Percentiles rank a stretch among this genome's conserved stretches.
These are phyloP conservation scores for Russula foetens DNA, from an alignment of 768 basidiomycete species.

Conservation along the genomic window DNA sequence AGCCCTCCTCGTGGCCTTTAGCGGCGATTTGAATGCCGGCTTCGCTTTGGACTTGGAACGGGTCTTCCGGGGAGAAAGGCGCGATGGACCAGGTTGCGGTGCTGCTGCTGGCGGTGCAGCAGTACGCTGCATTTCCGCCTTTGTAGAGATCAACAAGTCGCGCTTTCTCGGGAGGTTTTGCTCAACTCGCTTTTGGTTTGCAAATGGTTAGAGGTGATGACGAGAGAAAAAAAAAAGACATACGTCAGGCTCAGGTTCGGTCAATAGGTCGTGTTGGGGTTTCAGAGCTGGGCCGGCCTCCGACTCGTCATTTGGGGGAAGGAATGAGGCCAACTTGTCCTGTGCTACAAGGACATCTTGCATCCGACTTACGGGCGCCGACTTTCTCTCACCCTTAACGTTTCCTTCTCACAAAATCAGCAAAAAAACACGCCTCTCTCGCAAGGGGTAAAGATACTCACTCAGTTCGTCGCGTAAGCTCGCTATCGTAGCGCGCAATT, in stretches of 20 bases:
- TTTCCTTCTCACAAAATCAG: constrained; percentile 2
- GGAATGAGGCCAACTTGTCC: not conserved
- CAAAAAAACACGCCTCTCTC: no score
- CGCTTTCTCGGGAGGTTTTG: not conserved
- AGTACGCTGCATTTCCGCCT: not conserved
- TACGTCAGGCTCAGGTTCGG: not conserved
- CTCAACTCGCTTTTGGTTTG: not conserved
- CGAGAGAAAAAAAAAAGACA: not conserved
- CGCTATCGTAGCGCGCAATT: constrained; percentile 42
- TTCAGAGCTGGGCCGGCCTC: constrained; percentile 22
- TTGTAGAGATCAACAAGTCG: not conserved
- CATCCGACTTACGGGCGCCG: constrained; percentile 25
- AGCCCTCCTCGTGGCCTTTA: constrained; percentile 19
- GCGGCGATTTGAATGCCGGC: not conserved
- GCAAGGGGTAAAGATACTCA: constrained; percentile 24
- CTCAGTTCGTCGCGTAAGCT: constrained; percentile 52
- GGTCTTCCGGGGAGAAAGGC: constrained; percentile 7
- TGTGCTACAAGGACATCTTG: not conserved
- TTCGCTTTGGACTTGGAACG: constrained; percentile 14
- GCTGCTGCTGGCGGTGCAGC: not conserved
- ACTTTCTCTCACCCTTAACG: constrained; percentile 40
- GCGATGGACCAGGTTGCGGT: constrained; percentile 4
- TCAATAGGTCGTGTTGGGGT: not conserved
- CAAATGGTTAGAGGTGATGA: not conserved
- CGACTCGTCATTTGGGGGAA: constrained; percentile 30